Percentiles rank a stretch among this genome's conserved stretches.
Evolutionary conservation across 495 filamentous ascomycete species (phyloP).

Genomic region (Podospora fimiseda): DNA sequence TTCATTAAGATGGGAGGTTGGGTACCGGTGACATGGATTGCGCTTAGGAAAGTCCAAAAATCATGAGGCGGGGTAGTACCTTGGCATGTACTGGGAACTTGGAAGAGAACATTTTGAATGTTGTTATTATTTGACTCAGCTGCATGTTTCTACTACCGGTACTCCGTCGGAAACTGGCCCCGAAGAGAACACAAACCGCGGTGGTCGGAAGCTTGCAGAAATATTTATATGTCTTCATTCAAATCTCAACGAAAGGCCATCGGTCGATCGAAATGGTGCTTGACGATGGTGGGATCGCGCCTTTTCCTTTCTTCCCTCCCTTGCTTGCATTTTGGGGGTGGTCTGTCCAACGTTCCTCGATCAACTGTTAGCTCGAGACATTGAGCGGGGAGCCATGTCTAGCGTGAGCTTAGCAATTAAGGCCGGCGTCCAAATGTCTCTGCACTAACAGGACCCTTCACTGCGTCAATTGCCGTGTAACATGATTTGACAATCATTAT

Average conservation of each 20-base stretch:
- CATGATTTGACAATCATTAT: slow-evolving; percentile 7
- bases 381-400: slow-evolving; percentile 9
- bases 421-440: slow-evolving; percentile 6
- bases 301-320: background rate
- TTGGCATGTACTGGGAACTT: slow-evolving; percentile 1
- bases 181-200: too few species aligned
- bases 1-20: background rate
- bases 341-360: slow-evolving; percentile 17
- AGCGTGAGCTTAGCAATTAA: slow-evolving; percentile 4
- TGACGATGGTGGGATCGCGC: background rate
- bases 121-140: background rate
- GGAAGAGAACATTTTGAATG: too few species aligned
- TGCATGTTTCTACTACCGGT: background rate
- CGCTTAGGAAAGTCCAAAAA: background rate
- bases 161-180: too few species aligned
- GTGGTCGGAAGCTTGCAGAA: background rate
- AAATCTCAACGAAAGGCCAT: background rate
- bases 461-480: background rate
- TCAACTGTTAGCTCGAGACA: slow-evolving; percentile 19
- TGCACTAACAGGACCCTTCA: slow-evolving; percentile 12
- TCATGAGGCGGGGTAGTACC: background rate
- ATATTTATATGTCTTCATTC: background rate
- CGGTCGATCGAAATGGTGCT: background rate
- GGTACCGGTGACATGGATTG: slow-evolving; percentile 1
- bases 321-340: background rate